phyloP scores from a whole-genome alignment of 2,329 filamentous ascomycete genomes.

The Penicillium expansum region DNA sequence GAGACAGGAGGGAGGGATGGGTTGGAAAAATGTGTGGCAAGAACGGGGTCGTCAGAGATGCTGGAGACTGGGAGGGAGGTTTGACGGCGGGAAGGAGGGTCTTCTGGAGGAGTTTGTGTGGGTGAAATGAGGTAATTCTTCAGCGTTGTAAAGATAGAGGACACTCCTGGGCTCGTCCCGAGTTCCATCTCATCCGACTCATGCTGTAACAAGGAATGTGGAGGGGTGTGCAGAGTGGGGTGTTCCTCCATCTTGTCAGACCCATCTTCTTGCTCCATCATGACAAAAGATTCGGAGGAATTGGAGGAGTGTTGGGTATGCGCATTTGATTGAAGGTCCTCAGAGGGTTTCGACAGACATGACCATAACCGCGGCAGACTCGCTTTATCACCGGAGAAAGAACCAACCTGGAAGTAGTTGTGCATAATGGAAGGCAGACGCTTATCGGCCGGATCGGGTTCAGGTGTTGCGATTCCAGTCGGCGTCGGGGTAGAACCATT shows the following conservation, averaged over 20 bases:
- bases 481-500: conserved; percentile 75
- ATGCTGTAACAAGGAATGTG: conserved; percentile 45
- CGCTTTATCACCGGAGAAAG: conserved; percentile 69
- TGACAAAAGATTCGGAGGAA: conserved; percentile 43
- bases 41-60: conserved; percentile 62
- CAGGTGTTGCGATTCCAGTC: conserved; percentile 78
- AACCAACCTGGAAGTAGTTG: conserved; percentile 99
- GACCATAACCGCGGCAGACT: conserved; percentile 42
- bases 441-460: conserved; percentile 91
- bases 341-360: conserved; percentile 31
- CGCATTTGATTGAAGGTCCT: conserved; percentile 15
- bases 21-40: conserved; percentile 68
- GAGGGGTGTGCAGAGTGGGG: conserved; percentile 44
- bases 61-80: conserved; percentile 59
- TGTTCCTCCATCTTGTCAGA: conserved; percentile 32
- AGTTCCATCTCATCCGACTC: conserved; percentile 44
- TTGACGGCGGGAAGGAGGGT: conserved; percentile 43
- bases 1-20: conserved; percentile 57
- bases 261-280: conserved; percentile 40
- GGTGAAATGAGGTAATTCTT: conserved; percentile 46
- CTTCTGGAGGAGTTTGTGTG: conserved; percentile 24
- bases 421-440: conserved; percentile 90
- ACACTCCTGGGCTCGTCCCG: conserved; percentile 38
- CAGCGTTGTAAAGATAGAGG: conserved; percentile 45
- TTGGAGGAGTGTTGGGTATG: conserved; percentile 19